A percentile compares a stretch with the other conserved stretches of the same genome.
Evolutionary conservation across 2,329 filamentous ascomycete genomes (phyloP).

Genomic region (Aspergillus eucalypticola): DNA sequence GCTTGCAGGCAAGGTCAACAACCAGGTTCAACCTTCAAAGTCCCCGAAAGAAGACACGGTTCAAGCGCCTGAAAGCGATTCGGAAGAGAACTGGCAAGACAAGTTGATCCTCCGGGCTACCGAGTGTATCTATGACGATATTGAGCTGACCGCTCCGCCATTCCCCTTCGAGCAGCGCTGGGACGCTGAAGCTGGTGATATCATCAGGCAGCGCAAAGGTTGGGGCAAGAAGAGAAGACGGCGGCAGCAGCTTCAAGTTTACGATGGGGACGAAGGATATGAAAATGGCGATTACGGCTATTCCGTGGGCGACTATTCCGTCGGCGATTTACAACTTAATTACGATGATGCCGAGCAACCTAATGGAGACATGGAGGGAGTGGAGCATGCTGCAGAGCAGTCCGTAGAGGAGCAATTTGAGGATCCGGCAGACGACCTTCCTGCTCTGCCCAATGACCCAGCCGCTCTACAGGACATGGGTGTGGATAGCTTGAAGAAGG

Average conservation of each 20-base stretch:
- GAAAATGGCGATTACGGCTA: constrained; percentile 42
- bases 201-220: constrained; percentile 43
- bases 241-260: constrained; percentile 56
- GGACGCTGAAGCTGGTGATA: constrained; percentile 70
- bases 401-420: constrained; percentile 22
- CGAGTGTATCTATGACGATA: constrained; percentile 74
- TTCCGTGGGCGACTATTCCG: constrained; percentile 34
- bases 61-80: constrained; percentile 42
- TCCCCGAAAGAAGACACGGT: constrained; percentile 27
- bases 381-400: constrained; percentile 17
- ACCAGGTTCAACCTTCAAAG: constrained; percentile 30
- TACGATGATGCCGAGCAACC: constrained; percentile 46
- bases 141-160: constrained; percentile 72
- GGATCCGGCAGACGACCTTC: constrained; percentile 52
- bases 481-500: constrained; percentile 34
- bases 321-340: constrained; percentile 33
- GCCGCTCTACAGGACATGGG: constrained; percentile 56
- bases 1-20: constrained; percentile 57
- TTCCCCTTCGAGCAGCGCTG: constrained; percentile 90
- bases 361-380: constrained; percentile 18
- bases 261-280: constrained; percentile 45
- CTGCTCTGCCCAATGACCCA: constrained; percentile 59
- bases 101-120: constrained; percentile 76
- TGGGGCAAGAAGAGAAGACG: constrained; percentile 40
- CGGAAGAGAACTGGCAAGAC: constrained; percentile 68